Evolutionary conservation across 345 rosid species (phyloP).

Genomic region (Eucalyptus albens): DNA sequence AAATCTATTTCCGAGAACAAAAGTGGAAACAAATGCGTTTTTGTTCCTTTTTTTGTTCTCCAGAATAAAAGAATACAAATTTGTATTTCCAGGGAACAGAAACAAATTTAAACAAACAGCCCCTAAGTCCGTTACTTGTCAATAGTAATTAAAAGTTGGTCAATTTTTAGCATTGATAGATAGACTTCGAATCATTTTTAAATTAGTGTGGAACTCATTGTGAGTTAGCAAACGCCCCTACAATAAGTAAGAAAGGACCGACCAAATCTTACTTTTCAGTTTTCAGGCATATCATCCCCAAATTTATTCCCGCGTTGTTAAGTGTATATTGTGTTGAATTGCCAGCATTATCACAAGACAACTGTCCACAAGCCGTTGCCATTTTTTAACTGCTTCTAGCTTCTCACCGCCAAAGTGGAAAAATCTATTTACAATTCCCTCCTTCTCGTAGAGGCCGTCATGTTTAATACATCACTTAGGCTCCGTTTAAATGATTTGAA

Average conservation of each 20-base stretch:
- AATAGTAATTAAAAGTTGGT: background rate
- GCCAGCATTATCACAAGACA: background rate
- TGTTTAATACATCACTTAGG: background rate
- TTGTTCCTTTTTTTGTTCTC: no score
- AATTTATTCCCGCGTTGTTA: background rate
- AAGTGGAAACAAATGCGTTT: fast-evolving
- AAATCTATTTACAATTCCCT: background rate
- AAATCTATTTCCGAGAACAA: fast-evolving
- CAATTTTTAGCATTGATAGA: background rate
- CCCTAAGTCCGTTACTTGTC: no score
- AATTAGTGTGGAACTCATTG: background rate
- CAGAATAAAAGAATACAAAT: no score
- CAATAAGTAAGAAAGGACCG: background rate
- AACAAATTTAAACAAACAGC: no score
- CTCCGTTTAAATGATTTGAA: background rate
- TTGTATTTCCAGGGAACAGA: fast-evolving
- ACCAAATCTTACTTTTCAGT: background rate
- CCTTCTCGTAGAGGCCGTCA: background rate
- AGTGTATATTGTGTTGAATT: background rate
- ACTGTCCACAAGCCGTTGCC: background rate
- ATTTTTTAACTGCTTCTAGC: background rate
- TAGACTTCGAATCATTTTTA: background rate
- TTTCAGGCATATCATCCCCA: no score
- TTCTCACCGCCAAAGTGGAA: background rate
- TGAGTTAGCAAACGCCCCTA: background rate